Percentiles rank a stretch among this genome's conserved stretches.
These are phyloP conservation scores for Rubia peregrina DNA, from an alignment of 305 asterid species.

Conservation along the genomic window DNA sequence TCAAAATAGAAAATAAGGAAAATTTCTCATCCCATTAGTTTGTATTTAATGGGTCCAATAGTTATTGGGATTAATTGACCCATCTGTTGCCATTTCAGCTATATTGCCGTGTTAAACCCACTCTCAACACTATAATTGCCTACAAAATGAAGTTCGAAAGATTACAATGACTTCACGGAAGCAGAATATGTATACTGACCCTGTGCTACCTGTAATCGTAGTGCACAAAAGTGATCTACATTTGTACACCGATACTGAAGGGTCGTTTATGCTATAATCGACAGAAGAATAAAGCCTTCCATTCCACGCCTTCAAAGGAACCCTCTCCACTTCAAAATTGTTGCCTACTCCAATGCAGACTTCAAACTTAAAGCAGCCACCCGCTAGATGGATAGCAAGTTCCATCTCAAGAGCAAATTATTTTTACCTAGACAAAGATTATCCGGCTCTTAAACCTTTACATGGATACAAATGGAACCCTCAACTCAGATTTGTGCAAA, in stretches of 20 bases:
- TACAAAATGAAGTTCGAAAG: background rate
- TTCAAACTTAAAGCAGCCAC: background rate
- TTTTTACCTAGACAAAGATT: background rate
- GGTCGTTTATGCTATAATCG: background rate
- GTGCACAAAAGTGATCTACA: background rate
- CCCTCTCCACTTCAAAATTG: slow-evolving; percentile 1
- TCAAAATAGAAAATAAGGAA: too few species aligned
- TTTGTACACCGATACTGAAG: background rate
- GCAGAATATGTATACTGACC: background rate
- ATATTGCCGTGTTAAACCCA: too few species aligned
- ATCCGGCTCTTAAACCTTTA: background rate
- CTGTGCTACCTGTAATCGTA: too few species aligned
- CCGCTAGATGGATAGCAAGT: background rate
- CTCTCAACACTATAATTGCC: background rate
- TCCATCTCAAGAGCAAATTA: background rate
- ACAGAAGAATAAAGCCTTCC: background rate
- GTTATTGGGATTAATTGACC: too few species aligned
- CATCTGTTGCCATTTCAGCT: too few species aligned
- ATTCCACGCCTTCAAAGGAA: background rate
- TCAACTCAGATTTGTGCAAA: slow-evolving; percentile 44
- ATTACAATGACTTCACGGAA: background rate
- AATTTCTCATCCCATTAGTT: too few species aligned
- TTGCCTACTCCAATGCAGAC: background rate
- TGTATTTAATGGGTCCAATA: too few species aligned
- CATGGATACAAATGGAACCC: background rate